phyloP scores from a whole-genome alignment of 1,284 basidiomycete species.

The Cutaneotrichosporon dermatis region DNA sequence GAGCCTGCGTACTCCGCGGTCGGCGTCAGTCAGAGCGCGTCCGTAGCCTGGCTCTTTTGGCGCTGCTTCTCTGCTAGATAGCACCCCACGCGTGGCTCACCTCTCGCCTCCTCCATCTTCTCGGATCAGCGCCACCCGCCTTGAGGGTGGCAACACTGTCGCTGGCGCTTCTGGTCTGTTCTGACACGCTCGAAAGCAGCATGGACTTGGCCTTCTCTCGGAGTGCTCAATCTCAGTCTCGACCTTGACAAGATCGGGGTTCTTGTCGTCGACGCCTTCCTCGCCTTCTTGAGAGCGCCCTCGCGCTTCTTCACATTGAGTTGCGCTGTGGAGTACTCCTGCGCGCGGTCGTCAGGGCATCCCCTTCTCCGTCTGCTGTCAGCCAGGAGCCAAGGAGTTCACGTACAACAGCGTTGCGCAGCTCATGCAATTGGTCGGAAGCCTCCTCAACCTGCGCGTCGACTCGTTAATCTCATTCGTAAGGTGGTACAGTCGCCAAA shows the following conservation, averaged over 20 bases:
- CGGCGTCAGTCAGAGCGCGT: conserved; percentile 73
- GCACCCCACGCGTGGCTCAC: no score
- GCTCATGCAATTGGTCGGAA: conserved; percentile 63
- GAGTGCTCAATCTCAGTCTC: conserved; percentile 86
- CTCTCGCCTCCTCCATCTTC: conserved; percentile 72
- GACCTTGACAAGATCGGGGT: conserved; percentile 71
- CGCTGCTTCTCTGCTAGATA: no score
- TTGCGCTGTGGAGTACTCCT: conserved; percentile 74
- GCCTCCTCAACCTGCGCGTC: conserved; percentile 65
- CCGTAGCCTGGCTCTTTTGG: conserved; percentile 63
- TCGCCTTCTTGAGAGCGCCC: conserved; percentile 70
- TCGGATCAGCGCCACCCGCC: conserved; percentile 63
- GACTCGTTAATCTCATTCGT: conserved; percentile 72
- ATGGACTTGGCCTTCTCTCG: conserved; percentile 65
- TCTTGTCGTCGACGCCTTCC: conserved; percentile 81
- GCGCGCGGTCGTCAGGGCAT: conserved; percentile 68
- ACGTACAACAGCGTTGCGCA: conserved; percentile 62
- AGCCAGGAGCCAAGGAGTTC: not conserved
- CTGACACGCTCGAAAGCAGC: conserved; percentile 62
- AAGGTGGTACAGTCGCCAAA: conserved; percentile 90
- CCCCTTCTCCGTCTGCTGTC: conserved; percentile 37
- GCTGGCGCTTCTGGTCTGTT: conserved; percentile 64
- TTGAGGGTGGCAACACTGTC: conserved; percentile 59
- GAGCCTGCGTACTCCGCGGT: conserved; percentile 82
- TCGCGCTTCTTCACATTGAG: conserved; percentile 69